These are phyloP conservation scores for Kregervanrija delftensis DNA, from an alignment of 805 yeast species.

Conservation along the genomic window DNA sequence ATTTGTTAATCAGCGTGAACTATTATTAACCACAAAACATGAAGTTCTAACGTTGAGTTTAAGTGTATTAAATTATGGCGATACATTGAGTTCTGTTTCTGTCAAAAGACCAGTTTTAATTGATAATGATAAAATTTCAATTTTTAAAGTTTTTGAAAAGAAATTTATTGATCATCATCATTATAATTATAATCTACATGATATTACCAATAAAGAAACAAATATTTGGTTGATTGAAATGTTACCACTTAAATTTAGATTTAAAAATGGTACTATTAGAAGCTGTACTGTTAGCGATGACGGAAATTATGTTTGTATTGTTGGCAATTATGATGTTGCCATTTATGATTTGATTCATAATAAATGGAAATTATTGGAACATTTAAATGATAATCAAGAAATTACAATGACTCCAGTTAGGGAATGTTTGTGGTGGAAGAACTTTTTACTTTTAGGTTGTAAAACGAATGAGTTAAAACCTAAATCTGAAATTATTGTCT, in stretches of 20 bases:
- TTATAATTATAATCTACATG: slow-evolving; percentile 12
- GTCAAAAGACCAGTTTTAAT: slow-evolving; percentile 35
- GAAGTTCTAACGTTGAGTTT: slow-evolving; percentile 25
- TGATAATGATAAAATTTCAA: slow-evolving; percentile 31
- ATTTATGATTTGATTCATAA: slow-evolving; percentile 33
- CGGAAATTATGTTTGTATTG: slow-evolving; percentile 41
- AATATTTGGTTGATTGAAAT: slow-evolving; percentile 40
- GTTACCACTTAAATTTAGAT: slow-evolving; percentile 38
- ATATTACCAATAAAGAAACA: slow-evolving; percentile 30
- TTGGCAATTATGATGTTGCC: slow-evolving; percentile 41
- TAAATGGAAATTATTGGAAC: slow-evolving; percentile 40
- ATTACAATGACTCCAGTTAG: slow-evolving; percentile 24
- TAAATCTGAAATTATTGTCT: slow-evolving; percentile 26
- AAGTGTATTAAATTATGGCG: slow-evolving; percentile 19
- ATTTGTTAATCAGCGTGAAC: slow-evolving; percentile 25
- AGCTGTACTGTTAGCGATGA: slow-evolving; percentile 38
- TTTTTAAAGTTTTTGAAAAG: slow-evolving; percentile 43
- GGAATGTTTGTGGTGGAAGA: slow-evolving; percentile 33
- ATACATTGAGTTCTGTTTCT: slow-evolving; percentile 16
- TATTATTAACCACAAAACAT: slow-evolving; percentile 25
- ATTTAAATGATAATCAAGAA: slow-evolving; percentile 23
- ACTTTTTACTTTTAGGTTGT: slow-evolving; percentile 25
- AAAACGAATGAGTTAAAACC: slow-evolving; percentile 15
- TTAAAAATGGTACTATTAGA: slow-evolving; percentile 37
- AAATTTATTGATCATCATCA: slow-evolving; percentile 32